These are phyloP conservation scores for Monotropa hypopitys DNA, from an alignment of 179 eudicot genomes.

Conservation along the genomic window DNA sequence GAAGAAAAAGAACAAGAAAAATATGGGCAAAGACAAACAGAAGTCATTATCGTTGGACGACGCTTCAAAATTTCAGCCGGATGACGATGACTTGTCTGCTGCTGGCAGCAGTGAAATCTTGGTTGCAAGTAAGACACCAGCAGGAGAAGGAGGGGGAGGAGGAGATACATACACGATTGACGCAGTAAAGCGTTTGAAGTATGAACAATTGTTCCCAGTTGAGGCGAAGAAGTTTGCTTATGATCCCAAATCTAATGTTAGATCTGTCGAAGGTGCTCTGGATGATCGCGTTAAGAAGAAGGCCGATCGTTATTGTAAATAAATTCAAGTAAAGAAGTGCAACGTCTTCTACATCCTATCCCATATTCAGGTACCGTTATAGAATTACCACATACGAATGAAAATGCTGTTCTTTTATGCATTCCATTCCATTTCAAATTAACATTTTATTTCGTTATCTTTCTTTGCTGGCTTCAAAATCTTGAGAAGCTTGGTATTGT, in stretches of 20 bases:
- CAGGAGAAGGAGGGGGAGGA: constrained; percentile 23
- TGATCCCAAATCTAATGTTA: constrained; percentile 41
- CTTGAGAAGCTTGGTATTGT: background rate
- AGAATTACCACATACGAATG: background rate
- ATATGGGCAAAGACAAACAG: background rate
- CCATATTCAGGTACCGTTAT: background rate
- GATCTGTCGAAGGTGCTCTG: constrained; percentile 67
- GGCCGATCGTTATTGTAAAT: constrained; percentile 91
- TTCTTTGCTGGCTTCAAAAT: background rate
- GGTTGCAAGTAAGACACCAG: background rate
- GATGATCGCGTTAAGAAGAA: constrained; percentile 89
- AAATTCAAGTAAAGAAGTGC: background rate
- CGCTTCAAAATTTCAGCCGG: background rate
- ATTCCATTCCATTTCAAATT: background rate
- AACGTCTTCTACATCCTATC: background rate
- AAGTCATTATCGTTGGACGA: background rate
- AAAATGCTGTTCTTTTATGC: too few species aligned
- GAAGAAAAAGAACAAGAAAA: constrained; percentile 39
- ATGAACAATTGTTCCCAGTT: constrained; percentile 78
- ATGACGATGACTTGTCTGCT: constrained; percentile 4
- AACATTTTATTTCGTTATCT: background rate
- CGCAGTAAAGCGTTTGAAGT: constrained; percentile 73
- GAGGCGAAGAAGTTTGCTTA: constrained; percentile 75
- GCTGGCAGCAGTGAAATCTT: background rate
- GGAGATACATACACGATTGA: constrained; percentile 60